phyloP scores from a whole-genome alignment of 139 green algal genomes.

The Chlorella sp. region DNA sequence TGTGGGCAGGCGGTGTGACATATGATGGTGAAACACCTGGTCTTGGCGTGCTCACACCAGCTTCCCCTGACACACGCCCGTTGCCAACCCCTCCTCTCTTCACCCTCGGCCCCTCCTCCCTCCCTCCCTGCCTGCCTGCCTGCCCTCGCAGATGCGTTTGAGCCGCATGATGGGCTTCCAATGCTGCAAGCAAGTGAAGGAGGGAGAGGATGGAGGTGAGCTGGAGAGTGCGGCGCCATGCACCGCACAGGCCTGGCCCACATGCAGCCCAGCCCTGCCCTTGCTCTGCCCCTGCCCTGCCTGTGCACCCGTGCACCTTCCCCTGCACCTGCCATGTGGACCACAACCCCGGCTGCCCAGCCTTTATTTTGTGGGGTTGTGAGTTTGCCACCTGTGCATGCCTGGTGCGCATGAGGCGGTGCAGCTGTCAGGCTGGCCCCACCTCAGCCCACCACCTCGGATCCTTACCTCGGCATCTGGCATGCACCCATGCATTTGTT shows the following conservation, averaged over 20 bases:
- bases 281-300: background rate
- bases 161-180: constrained; percentile 25
- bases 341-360: background rate
- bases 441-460: no score
- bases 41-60: no score
- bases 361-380: no score
- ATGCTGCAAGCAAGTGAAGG: constrained; percentile 34
- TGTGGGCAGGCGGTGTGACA: no score
- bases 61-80: no score
- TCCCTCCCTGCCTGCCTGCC: background rate
- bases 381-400: no score
- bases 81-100: no score
- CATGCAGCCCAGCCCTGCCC: background rate
- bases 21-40: no score
- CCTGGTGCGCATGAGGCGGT: no score
- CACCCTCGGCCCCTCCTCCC: background rate
- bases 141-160: background rate
- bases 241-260: background rate
- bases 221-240: background rate
- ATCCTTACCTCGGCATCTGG: no score
- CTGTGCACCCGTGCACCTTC: background rate
- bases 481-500: no score
- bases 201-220: constrained; percentile 30
- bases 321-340: background rate
- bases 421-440: no score